Percentiles rank a stretch among this genome's conserved stretches.
Evolutionary conservation across 805 yeast genomes (phyloP).

Genomic region (Myxozyma monticola): DNA sequence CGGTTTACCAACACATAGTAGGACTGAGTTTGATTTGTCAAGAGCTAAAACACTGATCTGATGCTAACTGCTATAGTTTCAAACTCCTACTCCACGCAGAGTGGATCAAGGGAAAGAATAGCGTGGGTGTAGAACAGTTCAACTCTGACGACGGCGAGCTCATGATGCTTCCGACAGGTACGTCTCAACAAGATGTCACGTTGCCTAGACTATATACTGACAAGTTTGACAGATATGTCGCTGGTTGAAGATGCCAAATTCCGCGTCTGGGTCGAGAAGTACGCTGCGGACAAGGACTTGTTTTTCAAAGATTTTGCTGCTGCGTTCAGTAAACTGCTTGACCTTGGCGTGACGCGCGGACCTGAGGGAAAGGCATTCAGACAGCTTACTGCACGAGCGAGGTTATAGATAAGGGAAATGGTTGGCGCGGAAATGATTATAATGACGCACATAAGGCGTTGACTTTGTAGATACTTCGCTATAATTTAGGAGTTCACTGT

Average conservation of each 20-base stretch:
- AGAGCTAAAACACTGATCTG: not conserved
- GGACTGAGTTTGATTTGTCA: not conserved
- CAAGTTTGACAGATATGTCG: conserved; percentile 54
- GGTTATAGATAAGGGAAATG: not conserved
- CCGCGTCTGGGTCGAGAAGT: conserved; percentile 59
- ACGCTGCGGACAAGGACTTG: conserved; percentile 62
- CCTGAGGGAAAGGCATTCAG: conserved; percentile 37
- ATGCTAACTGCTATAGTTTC: conserved; percentile 39
- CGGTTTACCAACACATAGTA: conserved; percentile 68
- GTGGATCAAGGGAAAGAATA: conserved; percentile 50
- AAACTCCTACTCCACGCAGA: conserved; percentile 52
- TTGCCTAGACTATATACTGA: not conserved
- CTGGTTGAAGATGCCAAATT: conserved; percentile 62
- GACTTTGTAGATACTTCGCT: too few species aligned
- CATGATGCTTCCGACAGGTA: conserved; percentile 78
- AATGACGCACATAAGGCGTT: too few species aligned
- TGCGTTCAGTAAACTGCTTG: conserved; percentile 70
- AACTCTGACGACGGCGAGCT: conserved; percentile 57
- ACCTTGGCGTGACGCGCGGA: conserved; percentile 72
- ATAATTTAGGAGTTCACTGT: too few species aligned
- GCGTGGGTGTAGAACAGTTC: conserved; percentile 54
- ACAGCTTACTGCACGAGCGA: conserved; percentile 4
- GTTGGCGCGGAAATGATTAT: too few species aligned
- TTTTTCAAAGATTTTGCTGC: conserved; percentile 65
- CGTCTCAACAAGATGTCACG: not conserved